Evolutionary conservation across 148 eudicot species (phyloP).

Genomic region (Spergularia bocconei): DNA sequence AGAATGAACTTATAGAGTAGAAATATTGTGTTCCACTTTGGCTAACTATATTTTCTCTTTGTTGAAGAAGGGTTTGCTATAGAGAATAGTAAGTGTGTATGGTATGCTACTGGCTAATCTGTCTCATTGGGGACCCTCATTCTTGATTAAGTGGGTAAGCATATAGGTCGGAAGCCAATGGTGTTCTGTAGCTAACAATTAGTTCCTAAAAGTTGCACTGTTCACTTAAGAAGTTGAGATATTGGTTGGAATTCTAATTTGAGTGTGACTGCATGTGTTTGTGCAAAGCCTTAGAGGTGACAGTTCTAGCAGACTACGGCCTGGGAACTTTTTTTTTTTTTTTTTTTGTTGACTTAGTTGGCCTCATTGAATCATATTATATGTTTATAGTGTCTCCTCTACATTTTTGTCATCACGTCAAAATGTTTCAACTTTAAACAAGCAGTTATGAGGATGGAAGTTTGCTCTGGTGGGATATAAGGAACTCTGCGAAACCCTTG

Average conservation of each 20-base stretch:
- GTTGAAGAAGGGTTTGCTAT: neutral
- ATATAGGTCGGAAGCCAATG: neutral
- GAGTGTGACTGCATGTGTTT: neutral
- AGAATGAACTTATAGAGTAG: neutral
- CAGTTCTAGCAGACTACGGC: neutral
- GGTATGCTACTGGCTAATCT: neutral
- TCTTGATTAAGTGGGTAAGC: neutral
- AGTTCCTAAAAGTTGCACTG: neutral
- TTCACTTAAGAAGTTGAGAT: neutral
- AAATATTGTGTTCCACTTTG: neutral
- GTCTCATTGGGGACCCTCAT: neutral
- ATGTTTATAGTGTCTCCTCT: neutral
- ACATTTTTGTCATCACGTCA: neutral
- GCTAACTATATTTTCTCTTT: neutral
- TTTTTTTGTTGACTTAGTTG: neutral
- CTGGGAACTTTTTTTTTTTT: neutral
- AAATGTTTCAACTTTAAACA: constrained; percentile 14
- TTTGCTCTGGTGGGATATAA: constrained; percentile 85
- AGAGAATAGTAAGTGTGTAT: neutral
- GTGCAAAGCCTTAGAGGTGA: neutral
- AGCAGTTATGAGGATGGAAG: constrained; percentile 78
- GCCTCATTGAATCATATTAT: neutral
- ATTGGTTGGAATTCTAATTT: neutral
- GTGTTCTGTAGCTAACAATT: neutral
- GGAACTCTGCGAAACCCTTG: constrained; percentile 61